A percentile compares a stretch with the other conserved stretches of the same genome.
phyloP scores from a whole-genome alignment of 1,284 basidiomycete species.

The Malassezia restricta region DNA sequence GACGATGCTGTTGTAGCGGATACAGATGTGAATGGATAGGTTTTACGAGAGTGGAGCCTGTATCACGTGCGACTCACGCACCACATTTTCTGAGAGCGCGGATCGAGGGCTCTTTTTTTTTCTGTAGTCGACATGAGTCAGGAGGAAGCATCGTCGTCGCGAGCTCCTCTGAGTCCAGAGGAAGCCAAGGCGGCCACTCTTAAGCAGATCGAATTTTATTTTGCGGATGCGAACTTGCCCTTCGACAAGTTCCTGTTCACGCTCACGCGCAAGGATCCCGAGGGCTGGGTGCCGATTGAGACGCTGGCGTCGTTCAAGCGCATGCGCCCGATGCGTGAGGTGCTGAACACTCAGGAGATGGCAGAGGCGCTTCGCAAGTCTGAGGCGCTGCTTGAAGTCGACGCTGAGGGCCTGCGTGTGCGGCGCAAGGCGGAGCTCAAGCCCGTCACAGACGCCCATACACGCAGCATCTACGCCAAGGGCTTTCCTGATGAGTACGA shows the following conservation, averaged over 20 bases:
- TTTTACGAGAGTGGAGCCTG: no score
- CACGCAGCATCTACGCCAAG: slow-evolving; percentile 53
- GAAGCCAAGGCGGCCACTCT: slow-evolving; percentile 7
- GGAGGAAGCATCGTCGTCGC: background rate
- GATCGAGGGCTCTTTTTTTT: background rate
- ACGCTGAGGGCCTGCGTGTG: slow-evolving; percentile 61
- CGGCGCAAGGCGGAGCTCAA: slow-evolving; percentile 55
- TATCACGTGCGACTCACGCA: no score
- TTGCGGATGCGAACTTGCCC: slow-evolving; percentile 74
- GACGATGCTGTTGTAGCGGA: background rate
- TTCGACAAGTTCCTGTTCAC: slow-evolving; percentile 90
- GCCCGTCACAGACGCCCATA: slow-evolving; percentile 34
- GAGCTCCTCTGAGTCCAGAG: background rate
- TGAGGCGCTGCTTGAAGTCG: slow-evolving; percentile 57
- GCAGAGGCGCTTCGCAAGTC: slow-evolving; percentile 26
- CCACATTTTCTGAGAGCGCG: no score
- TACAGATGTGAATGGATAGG: no score
- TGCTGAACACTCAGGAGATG: slow-evolving; percentile 28
- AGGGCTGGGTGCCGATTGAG: slow-evolving; percentile 78
- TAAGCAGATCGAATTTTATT: slow-evolving; percentile 76
- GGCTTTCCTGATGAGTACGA: slow-evolving; percentile 69
- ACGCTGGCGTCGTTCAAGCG: slow-evolving; percentile 90
- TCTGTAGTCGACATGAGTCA: background rate
- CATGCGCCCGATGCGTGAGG: slow-evolving; percentile 56
- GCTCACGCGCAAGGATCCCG: slow-evolving; percentile 36